These are phyloP conservation scores for Lactarius akahatsu DNA, from an alignment of 768 basidiomycete species.

Conservation along the genomic window DNA sequence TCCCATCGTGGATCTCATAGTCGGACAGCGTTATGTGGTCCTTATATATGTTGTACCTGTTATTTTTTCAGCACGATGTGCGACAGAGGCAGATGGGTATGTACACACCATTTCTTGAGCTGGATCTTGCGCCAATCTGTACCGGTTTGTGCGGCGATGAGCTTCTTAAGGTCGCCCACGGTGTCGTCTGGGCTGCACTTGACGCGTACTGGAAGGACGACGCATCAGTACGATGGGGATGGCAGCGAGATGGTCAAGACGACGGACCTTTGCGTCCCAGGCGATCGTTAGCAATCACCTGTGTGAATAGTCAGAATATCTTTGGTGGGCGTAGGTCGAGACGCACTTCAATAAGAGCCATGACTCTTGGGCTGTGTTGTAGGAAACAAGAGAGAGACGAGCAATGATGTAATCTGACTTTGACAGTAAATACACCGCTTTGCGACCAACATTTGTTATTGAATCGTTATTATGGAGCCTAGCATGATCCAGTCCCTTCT, in stretches of 20 bases:
- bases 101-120: slow-evolving; percentile 91
- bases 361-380: slow-evolving; percentile 17
- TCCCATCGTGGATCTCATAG: slow-evolving; percentile 91
- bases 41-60: slow-evolving; percentile 92
- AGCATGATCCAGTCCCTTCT: slow-evolving; percentile 4
- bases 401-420: slow-evolving; percentile 20
- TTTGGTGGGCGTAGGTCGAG: not conserved
- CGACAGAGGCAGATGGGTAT: not conserved
- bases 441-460: not conserved
- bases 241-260: not conserved
- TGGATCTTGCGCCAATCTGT: slow-evolving; percentile 83
- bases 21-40: slow-evolving; percentile 93
- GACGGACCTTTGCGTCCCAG: slow-evolving; percentile 85
- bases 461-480: not conserved
- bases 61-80: not conserved
- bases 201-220: slow-evolving; percentile 66
- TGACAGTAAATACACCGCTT: not conserved
- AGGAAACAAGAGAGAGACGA: slow-evolving; percentile 7
- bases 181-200: slow-evolving; percentile 96
- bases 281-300: slow-evolving; percentile 96
- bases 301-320: slow-evolving; percentile 9
- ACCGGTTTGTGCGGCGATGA: slow-evolving; percentile 95
- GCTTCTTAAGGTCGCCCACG: slow-evolving; percentile 94
- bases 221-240: slow-evolving; percentile 9
- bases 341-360: slow-evolving; percentile 39